phyloP scores from a whole-genome alignment of 129 eudicot species.

The Chrysanthemum makinoi region DNA sequence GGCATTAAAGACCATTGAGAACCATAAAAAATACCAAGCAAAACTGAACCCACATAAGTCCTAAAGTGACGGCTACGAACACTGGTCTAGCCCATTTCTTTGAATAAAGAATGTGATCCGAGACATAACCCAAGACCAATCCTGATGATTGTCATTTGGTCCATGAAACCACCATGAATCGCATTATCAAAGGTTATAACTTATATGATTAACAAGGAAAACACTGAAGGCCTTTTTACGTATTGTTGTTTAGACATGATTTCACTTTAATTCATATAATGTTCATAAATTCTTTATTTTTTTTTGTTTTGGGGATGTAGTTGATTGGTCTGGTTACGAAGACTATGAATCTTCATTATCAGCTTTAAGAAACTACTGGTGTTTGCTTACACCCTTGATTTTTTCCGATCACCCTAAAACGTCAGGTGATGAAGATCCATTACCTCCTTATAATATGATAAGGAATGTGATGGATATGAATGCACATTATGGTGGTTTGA shows the following conservation, averaged over 20 bases:
- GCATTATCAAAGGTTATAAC: constrained; percentile 60
- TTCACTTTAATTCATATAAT: not conserved
- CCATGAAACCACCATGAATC: constrained; percentile 71
- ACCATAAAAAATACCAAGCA: constrained; percentile 78
- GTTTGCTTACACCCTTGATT: no score
- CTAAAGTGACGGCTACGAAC: constrained; percentile 65
- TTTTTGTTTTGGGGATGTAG: constrained; percentile 38
- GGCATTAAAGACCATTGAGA: constrained; percentile 93
- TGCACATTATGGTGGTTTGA: no score
- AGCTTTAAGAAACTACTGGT: no score
- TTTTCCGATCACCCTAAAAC: no score
- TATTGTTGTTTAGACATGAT: not conserved
- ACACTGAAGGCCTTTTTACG: not conserved
- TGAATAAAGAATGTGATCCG: constrained; percentile 57
- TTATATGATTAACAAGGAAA: not conserved
- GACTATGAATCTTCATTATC: no score
- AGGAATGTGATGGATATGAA: no score
- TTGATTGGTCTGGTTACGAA: constrained; percentile 80
- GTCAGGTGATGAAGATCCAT: no score
- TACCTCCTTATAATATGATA: no score
- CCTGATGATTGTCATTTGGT: constrained; percentile 84
- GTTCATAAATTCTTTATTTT: not conserved
- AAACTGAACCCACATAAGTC: constrained; percentile 48
- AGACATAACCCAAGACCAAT: constrained; percentile 70
- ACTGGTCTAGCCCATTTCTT: constrained; percentile 69